Conservation (phyloP, 768 basidiomycete genomes). For the Naganishia vishniacii region DNA sequence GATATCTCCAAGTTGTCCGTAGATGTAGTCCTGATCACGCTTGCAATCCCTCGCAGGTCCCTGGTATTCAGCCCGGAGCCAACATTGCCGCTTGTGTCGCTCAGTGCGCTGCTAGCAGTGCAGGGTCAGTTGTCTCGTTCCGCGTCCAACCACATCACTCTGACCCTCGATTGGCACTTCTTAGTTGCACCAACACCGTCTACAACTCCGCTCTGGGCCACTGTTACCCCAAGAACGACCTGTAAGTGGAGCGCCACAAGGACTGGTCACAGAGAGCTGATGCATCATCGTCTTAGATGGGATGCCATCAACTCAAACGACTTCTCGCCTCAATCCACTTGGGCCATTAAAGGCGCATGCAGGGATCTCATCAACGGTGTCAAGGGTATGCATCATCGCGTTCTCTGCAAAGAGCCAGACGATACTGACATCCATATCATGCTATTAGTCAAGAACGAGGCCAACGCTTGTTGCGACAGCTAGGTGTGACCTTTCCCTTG, state of each 20-base stretch:
- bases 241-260: too few species aligned
- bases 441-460: neutral
- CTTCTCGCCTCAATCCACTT: too few species aligned
- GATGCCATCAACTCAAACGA: neutral
- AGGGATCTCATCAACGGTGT: neutral
- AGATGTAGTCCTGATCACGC: neutral
- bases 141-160: neutral
- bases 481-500: too few species aligned
- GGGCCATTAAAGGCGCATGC: slow-evolving; percentile 1
- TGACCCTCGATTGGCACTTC: neutral
- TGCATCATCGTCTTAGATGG: neutral
- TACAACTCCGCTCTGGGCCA: neutral
- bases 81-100: neutral
- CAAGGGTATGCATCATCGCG: neutral
- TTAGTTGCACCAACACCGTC: slow-evolving; percentile 4
- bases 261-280: too few species aligned
- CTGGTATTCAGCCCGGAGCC: neutral
- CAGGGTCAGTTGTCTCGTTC: neutral
- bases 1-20: neutral
- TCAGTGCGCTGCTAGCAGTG: neutral
- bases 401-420: neutral
- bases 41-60: neutral
- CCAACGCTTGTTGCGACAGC: slow-evolving; percentile 5
- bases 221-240: slow-evolving; percentile 6
- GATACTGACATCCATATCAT: neutral